Evolutionary conservation across 805 yeast species (phyloP).

Genomic region (Saturnispora ahearnii): DNA sequence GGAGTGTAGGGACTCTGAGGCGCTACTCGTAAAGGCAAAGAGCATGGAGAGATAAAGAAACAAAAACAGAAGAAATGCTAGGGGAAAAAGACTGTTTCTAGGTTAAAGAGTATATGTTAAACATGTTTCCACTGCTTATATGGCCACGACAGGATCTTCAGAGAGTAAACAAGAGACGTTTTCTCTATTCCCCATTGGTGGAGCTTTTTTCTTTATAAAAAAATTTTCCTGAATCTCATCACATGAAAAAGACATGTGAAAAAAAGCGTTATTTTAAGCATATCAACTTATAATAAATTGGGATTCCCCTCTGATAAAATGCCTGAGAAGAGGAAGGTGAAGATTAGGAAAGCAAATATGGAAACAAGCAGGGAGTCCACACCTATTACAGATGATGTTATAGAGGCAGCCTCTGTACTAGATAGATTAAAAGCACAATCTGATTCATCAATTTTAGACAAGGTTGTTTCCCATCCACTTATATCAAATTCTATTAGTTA

Average conservation of each 20-base stretch:
- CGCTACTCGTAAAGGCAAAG: too few relatives aligned
- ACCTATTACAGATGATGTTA: neutral
- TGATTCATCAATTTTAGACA: constrained; percentile 25
- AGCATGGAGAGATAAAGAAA: too few relatives aligned
- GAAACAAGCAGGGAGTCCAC: neutral
- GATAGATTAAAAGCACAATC: neutral
- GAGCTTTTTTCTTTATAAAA: neutral
- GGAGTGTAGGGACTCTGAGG: too few relatives aligned
- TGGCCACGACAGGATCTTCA: too few relatives aligned
- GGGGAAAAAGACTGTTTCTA: too few relatives aligned
- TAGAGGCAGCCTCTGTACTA: constrained; percentile 1
- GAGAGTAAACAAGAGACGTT: too few relatives aligned
- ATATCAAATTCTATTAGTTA: constrained; percentile 30
- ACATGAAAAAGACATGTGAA: neutral
- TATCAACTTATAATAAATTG: neutral
- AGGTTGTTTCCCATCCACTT: constrained; percentile 30
- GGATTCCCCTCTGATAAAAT: neutral
- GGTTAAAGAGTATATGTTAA: too few relatives aligned
- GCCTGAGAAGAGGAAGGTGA: neutral
- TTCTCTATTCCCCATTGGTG: too few relatives aligned
- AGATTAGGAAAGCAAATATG: neutral
- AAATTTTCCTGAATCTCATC: neutral
- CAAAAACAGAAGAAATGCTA: too few relatives aligned
- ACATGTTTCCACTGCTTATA: too few relatives aligned
- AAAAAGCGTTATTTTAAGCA: neutral